Base-by-base conservation (phyloP, 345 rosid genomes). In the Gossypium raimondii region DNA sequence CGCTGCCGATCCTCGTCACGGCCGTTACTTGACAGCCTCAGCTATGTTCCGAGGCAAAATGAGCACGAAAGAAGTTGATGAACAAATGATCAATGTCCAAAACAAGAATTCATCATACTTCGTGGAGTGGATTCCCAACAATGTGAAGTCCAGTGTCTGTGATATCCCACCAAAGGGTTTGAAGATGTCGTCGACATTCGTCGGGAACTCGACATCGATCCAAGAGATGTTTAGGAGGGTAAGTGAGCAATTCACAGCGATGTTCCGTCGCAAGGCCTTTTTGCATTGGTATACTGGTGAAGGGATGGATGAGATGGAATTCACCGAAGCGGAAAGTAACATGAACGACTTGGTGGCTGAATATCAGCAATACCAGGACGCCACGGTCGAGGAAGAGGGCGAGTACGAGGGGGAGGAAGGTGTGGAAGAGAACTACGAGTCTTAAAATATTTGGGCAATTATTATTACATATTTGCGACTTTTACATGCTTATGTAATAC, bases 201-300 rank as follows among this genome's bases (percentile, higher is more conserved):
- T 84, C 0, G 76, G 76, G 67, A 73, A 73, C 60, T 73, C 70
- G 59, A 73, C 76, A 20, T 73, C 76, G 2, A 93, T 93, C 59
- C 98, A 93, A 79, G 97, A 93, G 86, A 93, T 93, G 98, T 93
- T 93, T 76, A 88, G 98, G 88, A 86, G 98, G 83, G 98, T 93
- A 47, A 93, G 98, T 24, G 97, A 93, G 76, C 98, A 93, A 77
- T 93, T 93, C 83, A 93, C 98, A 0, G 98, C 96, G 43, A 93
- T 93, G 98, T 93, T 90, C 80, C 87, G 98, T 52, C 88, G 98
- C 73, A 93, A 93, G 79, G 98, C 98, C n/a, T 93, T 93, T 77
- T 75, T 93, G 87, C 98, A 93, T 74, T 93, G 98, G 98, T 92
- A 93, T 22, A 93, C 98, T 0, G 98, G 98, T 1, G 98, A 93